These are phyloP conservation scores for Candolleomyces aberdarensis DNA, from an alignment of 768 basidiomycete genomes.

Conservation along the genomic window DNA sequence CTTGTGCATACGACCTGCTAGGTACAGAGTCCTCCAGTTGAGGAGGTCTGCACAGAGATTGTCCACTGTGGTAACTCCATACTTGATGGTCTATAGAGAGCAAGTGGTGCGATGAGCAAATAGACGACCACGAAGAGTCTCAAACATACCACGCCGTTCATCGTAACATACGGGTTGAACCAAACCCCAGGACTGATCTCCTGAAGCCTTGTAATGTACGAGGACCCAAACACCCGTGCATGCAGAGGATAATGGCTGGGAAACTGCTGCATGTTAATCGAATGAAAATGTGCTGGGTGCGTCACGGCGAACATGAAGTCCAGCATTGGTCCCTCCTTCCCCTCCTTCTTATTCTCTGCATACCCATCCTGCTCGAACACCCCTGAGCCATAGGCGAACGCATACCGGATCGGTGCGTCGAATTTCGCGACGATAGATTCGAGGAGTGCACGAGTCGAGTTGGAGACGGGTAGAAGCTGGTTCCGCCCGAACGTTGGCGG, in stretches of 20 bases:
- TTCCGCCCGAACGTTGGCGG: slow-evolving; percentile 77
- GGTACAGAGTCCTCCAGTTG: slow-evolving; percentile 91
- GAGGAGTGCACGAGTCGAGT: slow-evolving; percentile 74
- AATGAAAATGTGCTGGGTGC: slow-evolving; percentile 91
- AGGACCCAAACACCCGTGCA: slow-evolving; percentile 80
- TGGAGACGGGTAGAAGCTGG: slow-evolving; percentile 76
- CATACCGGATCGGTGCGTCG: slow-evolving; percentile 91
- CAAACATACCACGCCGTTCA: slow-evolving; percentile 67
- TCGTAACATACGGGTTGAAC: slow-evolving; percentile 91
- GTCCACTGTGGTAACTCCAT: slow-evolving; percentile 91
- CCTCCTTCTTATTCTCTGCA: slow-evolving; percentile 19
- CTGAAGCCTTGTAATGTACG: slow-evolving; percentile 78
- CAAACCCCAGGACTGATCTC: slow-evolving; percentile 82
- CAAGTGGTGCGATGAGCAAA: no score
- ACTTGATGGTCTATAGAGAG: slow-evolving; percentile 77
- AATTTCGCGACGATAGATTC: slow-evolving; percentile 79
- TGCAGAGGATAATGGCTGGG: slow-evolving; percentile 90
- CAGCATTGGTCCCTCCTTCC: slow-evolving; percentile 65
- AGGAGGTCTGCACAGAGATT: slow-evolving; percentile 86
- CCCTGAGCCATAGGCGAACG: slow-evolving; percentile 96
- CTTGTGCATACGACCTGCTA: slow-evolving; percentile 96
- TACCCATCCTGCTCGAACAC: slow-evolving; percentile 94
- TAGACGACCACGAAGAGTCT: no score
- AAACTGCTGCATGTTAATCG: slow-evolving; percentile 89
- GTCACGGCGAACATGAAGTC: slow-evolving; percentile 98